Evolutionary conservation across 441 rosid genomes (phyloP).

Genomic region (Arabidopsis hybrid): DNA sequence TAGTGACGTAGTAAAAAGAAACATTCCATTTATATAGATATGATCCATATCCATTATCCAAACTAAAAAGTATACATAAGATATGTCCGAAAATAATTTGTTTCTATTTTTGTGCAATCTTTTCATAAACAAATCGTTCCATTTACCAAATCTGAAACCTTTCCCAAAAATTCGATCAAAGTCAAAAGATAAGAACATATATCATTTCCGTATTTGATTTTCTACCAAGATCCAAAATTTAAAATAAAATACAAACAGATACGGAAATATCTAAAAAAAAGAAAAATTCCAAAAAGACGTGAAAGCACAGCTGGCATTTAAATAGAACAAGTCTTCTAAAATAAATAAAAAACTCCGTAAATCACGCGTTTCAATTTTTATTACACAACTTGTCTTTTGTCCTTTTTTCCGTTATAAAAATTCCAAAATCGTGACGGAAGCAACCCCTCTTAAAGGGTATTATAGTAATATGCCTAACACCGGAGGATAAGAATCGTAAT

Average conservation of each 20-base stretch:
- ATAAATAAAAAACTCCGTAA: constrained; percentile 36
- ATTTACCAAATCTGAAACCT: too few species aligned
- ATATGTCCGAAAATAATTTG: neutral
- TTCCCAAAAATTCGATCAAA: neutral
- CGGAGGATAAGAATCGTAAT: constrained; percentile 49
- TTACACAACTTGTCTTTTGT: constrained; percentile 51
- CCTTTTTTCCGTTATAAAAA: constrained; percentile 9
- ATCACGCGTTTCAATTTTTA: constrained; percentile 49
- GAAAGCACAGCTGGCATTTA: constrained; percentile 48
- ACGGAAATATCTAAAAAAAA: neutral
- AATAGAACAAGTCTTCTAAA: constrained; percentile 39
- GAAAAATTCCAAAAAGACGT: constrained; percentile 6
- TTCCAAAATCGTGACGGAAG: constrained; percentile 33
- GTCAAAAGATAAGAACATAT: neutral
- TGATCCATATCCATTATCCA: neutral
- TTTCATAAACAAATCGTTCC: too few species aligned
- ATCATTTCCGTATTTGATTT: neutral
- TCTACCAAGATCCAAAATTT: neutral
- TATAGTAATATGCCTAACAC: fast-evolving
- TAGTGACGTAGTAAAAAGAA: too few species aligned
- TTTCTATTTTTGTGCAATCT: too few species aligned
- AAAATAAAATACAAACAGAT: neutral
- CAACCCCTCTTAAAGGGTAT: neutral
- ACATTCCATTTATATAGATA: too few species aligned
- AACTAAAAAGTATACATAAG: neutral